phyloP scores from a whole-genome alignment of 1,284 basidiomycete species.

The Ganoderma boninense region DNA sequence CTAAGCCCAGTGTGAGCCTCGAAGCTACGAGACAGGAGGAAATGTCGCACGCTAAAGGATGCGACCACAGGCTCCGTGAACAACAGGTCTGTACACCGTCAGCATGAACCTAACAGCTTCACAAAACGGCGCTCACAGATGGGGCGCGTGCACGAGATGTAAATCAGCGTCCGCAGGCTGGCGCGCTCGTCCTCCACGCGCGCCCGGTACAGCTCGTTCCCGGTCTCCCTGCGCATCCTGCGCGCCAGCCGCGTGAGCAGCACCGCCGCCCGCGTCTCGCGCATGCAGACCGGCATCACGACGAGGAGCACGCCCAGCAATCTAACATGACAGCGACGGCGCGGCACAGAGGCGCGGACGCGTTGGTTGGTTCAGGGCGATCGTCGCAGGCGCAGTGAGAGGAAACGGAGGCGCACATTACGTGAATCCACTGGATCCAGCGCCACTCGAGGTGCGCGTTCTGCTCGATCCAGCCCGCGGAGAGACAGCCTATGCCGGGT shows the following conservation, averaged over 20 bases:
- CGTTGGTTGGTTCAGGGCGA: constrained; percentile 10
- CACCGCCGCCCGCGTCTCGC: constrained; percentile 71
- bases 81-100: constrained; percentile 57
- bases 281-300: constrained; percentile 57
- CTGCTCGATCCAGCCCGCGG: constrained; percentile 77
- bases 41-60: constrained; percentile 65
- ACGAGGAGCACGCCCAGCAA: constrained; percentile 54
- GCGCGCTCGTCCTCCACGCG: constrained; percentile 69
- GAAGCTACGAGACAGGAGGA: no score
- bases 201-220: constrained; percentile 67
- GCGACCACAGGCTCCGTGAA: constrained; percentile 81
- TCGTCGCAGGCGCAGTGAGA: constrained; percentile 5
- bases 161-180: constrained; percentile 63
- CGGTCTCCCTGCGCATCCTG: constrained; percentile 67
- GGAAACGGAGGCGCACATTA: constrained; percentile 53
- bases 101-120: background rate
- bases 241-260: constrained; percentile 67
- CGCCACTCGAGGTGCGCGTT: constrained; percentile 71
- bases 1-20: constrained; percentile 43
- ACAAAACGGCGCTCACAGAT: constrained; percentile 54
- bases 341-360: background rate
- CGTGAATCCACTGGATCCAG: constrained; percentile 86
- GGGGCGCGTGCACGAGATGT: constrained; percentile 73
- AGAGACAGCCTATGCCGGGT: constrained; percentile 71
- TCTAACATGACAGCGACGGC: constrained; percentile 40